These are phyloP conservation scores for Rutstroemia sp. DNA, from an alignment of 2,329 filamentous ascomycete genomes.

Conservation along the genomic window DNA sequence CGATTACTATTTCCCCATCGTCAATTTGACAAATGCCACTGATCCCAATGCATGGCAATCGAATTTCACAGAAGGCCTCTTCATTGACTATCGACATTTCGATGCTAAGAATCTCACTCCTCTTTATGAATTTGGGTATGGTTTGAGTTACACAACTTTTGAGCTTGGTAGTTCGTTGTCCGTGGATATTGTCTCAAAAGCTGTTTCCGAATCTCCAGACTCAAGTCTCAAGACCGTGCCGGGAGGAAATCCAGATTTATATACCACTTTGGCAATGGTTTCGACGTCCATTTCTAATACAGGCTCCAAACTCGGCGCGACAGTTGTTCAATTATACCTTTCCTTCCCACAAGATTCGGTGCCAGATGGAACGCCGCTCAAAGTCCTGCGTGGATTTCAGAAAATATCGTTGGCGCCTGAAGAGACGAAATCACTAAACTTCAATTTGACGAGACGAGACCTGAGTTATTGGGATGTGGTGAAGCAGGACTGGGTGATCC, in stretches of 20 bases:
- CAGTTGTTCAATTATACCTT: constrained; percentile 31
- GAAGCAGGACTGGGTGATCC: constrained; percentile 67
- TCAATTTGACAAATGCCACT: constrained; percentile 26
- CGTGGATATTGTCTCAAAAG: constrained; percentile 18
- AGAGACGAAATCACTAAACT: constrained; percentile 54
- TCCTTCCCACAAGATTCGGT: neutral
- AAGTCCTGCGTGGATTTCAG: constrained; percentile 67
- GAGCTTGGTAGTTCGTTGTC: constrained; percentile 34
- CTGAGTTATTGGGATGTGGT: constrained; percentile 75
- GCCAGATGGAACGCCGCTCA: constrained; percentile 32
- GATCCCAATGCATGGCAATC: constrained; percentile 37
- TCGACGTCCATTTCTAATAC: constrained; percentile 44
- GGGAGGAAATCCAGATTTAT: constrained; percentile 49
- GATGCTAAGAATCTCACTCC: constrained; percentile 52
- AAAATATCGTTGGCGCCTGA: constrained; percentile 66
- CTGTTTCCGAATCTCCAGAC: constrained; percentile 11
- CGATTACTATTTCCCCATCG: constrained; percentile 47
- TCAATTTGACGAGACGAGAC: constrained; percentile 68
- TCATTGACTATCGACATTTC: constrained; percentile 73
- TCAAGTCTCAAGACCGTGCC: constrained; percentile 35
- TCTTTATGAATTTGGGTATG: constrained; percentile 72
- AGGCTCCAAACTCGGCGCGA: constrained; percentile 31
- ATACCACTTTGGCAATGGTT: constrained; percentile 41
- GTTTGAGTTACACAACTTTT: constrained; percentile 72
- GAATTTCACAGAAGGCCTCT: constrained; percentile 66